phyloP scores from a whole-genome alignment of 805 yeast genomes.

The Sugiyamaella floridensis region DNA sequence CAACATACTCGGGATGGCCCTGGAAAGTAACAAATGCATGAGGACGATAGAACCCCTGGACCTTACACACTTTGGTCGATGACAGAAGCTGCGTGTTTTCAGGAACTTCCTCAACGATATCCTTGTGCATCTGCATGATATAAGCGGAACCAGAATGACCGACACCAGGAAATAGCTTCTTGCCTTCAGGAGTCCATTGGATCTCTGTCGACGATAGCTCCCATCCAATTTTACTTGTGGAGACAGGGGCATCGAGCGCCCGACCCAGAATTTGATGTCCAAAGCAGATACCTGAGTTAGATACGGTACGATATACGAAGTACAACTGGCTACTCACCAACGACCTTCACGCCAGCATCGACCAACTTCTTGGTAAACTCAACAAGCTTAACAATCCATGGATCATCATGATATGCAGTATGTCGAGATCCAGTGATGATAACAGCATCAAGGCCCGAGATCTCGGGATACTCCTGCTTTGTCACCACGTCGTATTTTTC shows the following conservation, averaged over 20 bases:
- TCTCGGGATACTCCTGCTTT: conserved; percentile 24
- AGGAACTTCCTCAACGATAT: conserved; percentile 44
- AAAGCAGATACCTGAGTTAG: conserved; percentile 62
- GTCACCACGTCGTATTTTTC: conserved; percentile 27
- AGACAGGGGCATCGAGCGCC: conserved; percentile 56
- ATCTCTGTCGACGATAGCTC: conserved; percentile 60
- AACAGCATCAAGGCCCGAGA: conserved; percentile 26
- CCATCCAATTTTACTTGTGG: conserved; percentile 58
- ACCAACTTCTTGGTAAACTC: conserved; percentile 22
- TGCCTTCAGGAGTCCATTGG: conserved; percentile 38
- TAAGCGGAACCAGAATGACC: conserved; percentile 26
- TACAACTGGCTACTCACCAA: conserved; percentile 12
- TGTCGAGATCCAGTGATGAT: conserved; percentile 35
- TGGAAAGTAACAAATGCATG: conserved; percentile 60
- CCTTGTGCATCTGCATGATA: conserved; percentile 54
- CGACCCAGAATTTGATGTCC: conserved; percentile 79
- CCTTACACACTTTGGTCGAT: conserved; percentile 44
- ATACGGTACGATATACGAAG: not conserved
- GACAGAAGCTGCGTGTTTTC: conserved; percentile 42
- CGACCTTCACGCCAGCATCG: conserved; percentile 16
- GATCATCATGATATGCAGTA: conserved; percentile 29
- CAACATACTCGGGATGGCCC: conserved; percentile 82
- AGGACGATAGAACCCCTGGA: conserved; percentile 61
- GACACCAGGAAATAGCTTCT: conserved; percentile 30
- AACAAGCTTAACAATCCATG: conserved; percentile 32